Base-by-base conservation (phyloP, 441 rosid genomes). In the Syzygium syzygioides region DNA sequence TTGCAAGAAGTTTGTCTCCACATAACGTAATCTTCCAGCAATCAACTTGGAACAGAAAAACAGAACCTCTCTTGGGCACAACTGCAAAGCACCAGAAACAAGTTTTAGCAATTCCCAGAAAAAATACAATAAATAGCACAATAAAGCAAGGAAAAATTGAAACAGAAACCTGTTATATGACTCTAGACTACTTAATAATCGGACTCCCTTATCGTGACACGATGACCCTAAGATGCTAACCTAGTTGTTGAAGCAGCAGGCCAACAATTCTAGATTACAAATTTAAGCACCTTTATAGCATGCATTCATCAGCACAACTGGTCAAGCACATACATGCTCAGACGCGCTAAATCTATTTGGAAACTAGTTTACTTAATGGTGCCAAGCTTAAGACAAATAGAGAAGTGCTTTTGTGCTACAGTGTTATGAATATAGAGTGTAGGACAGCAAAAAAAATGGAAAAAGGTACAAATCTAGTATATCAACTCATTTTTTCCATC, bases 1-100 rank as follows among this genome's bases (percentile, higher is more conserved):
- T 93, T 86, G 96, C 94, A 88, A 90, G 89, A 88, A 98, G 95
- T 91, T 95, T 97, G 93, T 95, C 96, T 32, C 99, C 99, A 26
- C 87, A 94, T 87, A 98, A 84, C 14, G 98, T 95, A 55, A 97
- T 89, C 89, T 97, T 97, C 98, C 97, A 95, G 93, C 95, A 91
- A 89, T 96, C 95, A 56, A 94, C 94, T 93, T 94, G 98, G 89
- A 98, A 87, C 87, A 94, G 89, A 89, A 98, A 95, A 85, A 97
- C 92, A 52, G 98, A 96, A 55, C 8, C 90, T 92, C 90, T 96
- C 93, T 97, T 95, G 13, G 99, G 98, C 88, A 98, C 98, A 92
- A 95, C 99, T 98, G 94, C 90, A 90, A 53, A 59, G 86, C 45
- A 88, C 84, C 57, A 41, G 48, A 60, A 64, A 41, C 30, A 57